phyloP scores from a whole-genome alignment of 2,329 filamentous ascomycete species.

The Samsoniella hepiali region DNA sequence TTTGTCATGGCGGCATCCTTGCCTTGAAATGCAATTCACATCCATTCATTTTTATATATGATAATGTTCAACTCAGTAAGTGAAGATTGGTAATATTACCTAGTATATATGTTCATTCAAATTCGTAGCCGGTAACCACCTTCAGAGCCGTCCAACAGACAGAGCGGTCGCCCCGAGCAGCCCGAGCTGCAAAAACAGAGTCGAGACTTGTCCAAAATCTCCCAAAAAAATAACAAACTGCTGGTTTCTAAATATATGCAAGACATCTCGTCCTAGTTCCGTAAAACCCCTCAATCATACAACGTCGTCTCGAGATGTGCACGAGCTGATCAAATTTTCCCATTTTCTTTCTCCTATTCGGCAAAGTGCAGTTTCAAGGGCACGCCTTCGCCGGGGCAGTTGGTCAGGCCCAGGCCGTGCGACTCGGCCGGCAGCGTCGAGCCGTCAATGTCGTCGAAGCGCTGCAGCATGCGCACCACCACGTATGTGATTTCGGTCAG shows the following conservation, averaged over 20 bases:
- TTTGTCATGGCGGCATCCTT: too few relatives aligned
- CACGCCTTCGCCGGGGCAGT: conserved; percentile 17
- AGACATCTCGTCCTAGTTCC: background rate
- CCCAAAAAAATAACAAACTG: background rate
- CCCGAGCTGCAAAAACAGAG: background rate
- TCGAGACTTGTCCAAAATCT: background rate
- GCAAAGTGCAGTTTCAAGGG: conserved; percentile 6
- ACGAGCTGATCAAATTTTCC: background rate
- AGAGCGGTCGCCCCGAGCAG: background rate
- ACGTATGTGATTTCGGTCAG: conserved; percentile 27
- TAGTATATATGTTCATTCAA: background rate
- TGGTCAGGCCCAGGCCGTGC: conserved; percentile 12
- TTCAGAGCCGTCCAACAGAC: background rate
- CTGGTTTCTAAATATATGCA: background rate
- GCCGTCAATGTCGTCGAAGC: conserved; percentile 14
- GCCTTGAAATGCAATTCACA: background rate
- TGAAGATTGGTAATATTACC: background rate
- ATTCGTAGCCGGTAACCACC: background rate
- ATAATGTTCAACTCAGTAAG: too few relatives aligned
- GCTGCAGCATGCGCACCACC: conserved; percentile 21
- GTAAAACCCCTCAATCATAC: background rate
- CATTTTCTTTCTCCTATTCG: background rate
- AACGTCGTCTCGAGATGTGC: background rate
- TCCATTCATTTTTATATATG: background rate
- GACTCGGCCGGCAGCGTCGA: conserved; percentile 3